Base-by-base conservation (phyloP, 768 basidiomycete species). In the Lentinula raphanica region DNA sequence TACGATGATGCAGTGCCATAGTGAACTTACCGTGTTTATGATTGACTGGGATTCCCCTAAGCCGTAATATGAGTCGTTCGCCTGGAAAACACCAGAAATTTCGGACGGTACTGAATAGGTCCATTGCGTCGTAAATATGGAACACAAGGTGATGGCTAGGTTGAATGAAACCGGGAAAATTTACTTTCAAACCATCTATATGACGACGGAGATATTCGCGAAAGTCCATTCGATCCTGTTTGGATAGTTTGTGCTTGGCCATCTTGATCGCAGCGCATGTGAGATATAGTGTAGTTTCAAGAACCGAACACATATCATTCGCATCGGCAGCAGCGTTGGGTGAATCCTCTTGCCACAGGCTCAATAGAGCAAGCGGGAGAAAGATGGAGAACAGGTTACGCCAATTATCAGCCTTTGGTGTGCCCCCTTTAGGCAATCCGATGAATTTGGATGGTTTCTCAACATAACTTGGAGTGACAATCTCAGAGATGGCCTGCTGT, bases 331-430 rank as follows among this genome's bases (percentile, higher is more conserved):
- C 49, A 3, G 29, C 15, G 3, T 51, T 40, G 15, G 58, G 46
- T 15, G 38, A 25, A 3, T 51, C 25, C 0, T 23, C 31, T n/a
- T 65, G 44, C 60, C 68, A 69, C 5, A 68, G 23, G 9, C 64
- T 65, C 6, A 68, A 49, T 1, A 71, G 50, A 0, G 66, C 60
- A 1, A 71, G 21, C 0, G 68, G 69, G 1, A 71, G 44, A 31
- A 66, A 62, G 15, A 68, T 51, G 0, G 51, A 61, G 17, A 46
- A 45, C 0, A 66, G 9, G 0, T 56, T 55, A 0, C 59, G 23
- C 68, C 69, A 71, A 32, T 70, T 32, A 5, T 69, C 65, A 1
- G 67, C 66, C 40, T 71, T 71, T 25, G 71, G 49, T 0, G 53
- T 68, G 3, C 70, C 65, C 5, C 61, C 65, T 13, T 5, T 32